phyloP scores from a whole-genome alignment of 2,329 filamentous ascomycete species.

The Thermoascus crustaceus region DNA sequence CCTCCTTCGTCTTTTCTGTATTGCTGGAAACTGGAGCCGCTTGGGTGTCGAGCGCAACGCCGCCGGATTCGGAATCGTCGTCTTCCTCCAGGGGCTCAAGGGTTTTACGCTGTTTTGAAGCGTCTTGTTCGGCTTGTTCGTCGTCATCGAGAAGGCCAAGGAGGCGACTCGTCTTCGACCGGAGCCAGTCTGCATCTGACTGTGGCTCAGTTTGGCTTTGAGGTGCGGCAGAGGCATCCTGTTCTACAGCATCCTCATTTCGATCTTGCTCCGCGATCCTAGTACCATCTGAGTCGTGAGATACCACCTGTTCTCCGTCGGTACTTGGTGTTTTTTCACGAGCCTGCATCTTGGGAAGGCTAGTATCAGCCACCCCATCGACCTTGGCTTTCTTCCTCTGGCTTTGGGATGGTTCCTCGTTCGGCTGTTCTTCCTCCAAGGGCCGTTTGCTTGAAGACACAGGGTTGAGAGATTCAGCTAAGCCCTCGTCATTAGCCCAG shows the following conservation, averaged over 20 bases:
- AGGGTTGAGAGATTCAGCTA: constrained; percentile 20
- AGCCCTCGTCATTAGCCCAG: constrained; percentile 49
- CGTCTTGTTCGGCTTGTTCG: constrained; percentile 33
- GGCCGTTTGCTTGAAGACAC: constrained; percentile 14
- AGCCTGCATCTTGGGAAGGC: background rate
- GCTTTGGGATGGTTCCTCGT: constrained; percentile 31
- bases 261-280: constrained; percentile 12
- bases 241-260: constrained; percentile 10
- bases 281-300: background rate
- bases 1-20: constrained; percentile 13
- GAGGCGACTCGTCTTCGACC: constrained; percentile 77
- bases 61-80: constrained; percentile 2
- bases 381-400: constrained; percentile 37
- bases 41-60: background rate
- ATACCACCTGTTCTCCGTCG: background rate
- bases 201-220: constrained; percentile 27
- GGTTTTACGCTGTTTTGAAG: constrained; percentile 17
- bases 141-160: constrained; percentile 74
- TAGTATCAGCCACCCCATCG: constrained; percentile 54
- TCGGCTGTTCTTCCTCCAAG: constrained; percentile 11
- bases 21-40: constrained; percentile 4
- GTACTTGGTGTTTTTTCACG: background rate
- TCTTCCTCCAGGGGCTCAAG: constrained; percentile 10
- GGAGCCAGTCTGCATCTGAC: constrained; percentile 84
- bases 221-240: constrained; percentile 14